Conservation (phyloP, 179 eudicot genomes). For the Beta lomatogona region DNA sequence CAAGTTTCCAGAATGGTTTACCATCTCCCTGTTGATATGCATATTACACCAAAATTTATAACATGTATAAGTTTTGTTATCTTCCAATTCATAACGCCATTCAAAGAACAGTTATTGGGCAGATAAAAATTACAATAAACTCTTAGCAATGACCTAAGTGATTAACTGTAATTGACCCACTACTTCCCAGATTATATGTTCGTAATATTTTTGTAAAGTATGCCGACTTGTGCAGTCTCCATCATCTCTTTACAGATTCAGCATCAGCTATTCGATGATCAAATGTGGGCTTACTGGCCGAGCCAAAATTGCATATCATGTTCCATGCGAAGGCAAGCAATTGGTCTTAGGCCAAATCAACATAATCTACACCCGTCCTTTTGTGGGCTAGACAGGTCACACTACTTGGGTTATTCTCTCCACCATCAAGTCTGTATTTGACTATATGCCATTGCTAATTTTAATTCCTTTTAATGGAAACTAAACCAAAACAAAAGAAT, state of each 20-base stretch:
- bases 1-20: conserved; percentile 89
- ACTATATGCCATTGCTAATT: background rate
- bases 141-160: background rate
- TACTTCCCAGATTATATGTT: background rate
- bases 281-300: background rate
- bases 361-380: background rate
- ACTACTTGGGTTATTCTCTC: background rate
- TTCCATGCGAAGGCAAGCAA: background rate
- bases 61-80: background rate
- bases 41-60: conserved; percentile 14
- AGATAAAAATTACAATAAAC: background rate
- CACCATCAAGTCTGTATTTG: background rate
- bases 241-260: background rate
- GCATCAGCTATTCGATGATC: background rate
- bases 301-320: background rate
- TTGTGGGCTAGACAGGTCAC: too few species aligned
- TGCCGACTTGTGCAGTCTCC: background rate
- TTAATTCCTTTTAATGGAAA: background rate
- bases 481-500: background rate
- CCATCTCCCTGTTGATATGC: conserved; percentile 78
- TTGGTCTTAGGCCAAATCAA: background rate
- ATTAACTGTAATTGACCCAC: background rate
- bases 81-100: background rate
- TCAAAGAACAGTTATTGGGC: background rate
- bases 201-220: background rate